Percentiles rank a stretch among this genome's conserved stretches.
These are phyloP conservation scores for Tetraselmis chui DNA, from an alignment of 139 green algal species.

Conservation along the genomic window DNA sequence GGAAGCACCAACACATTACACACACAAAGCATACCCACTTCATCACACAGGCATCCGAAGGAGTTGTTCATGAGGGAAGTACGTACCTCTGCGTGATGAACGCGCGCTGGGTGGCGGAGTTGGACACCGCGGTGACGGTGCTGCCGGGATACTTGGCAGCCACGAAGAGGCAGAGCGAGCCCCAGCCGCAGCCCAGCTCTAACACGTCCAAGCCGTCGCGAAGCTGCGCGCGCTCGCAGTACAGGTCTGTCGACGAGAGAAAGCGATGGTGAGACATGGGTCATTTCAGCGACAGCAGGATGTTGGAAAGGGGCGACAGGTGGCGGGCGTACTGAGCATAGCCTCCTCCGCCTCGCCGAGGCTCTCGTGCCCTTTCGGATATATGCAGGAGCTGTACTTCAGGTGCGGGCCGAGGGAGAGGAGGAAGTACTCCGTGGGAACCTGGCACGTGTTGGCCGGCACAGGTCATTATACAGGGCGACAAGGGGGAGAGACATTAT, in stretches of 20 bases:
- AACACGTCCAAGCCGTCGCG: constrained; percentile 72
- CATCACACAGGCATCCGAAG: too few relatives aligned
- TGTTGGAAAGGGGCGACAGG: not conserved
- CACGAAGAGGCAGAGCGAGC: constrained; percentile 79
- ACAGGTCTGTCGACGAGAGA: constrained; percentile 42
- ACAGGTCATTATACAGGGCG: too few relatives aligned
- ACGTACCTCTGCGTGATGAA: constrained; percentile 70
- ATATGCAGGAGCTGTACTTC: constrained; percentile 94
- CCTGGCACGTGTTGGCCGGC: too few relatives aligned
- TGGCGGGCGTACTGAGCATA: constrained; percentile 60
- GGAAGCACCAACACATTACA: too few relatives aligned
- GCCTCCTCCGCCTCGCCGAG: constrained; percentile 83
- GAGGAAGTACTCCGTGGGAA: constrained; percentile 94
- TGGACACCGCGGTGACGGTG: constrained; percentile 74
- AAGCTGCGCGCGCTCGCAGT: constrained; percentile 72
- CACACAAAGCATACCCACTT: too few relatives aligned
- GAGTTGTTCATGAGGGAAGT: too few relatives aligned
- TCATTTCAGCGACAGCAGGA: not conserved
- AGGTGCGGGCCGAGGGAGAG: constrained; percentile 71
- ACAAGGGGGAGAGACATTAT: too few relatives aligned
- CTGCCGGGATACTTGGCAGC: constrained; percentile 57
- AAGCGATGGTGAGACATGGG: not conserved
- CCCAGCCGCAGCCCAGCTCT: constrained; percentile 97
- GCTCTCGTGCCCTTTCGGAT: constrained; percentile 32
- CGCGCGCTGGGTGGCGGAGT: constrained; percentile 73